Evolutionary conservation across 2,329 filamentous ascomycete species (phyloP), one percentile per base, ranked within the genome.

Genomic region (Karstenula rhodostoma): DNA sequence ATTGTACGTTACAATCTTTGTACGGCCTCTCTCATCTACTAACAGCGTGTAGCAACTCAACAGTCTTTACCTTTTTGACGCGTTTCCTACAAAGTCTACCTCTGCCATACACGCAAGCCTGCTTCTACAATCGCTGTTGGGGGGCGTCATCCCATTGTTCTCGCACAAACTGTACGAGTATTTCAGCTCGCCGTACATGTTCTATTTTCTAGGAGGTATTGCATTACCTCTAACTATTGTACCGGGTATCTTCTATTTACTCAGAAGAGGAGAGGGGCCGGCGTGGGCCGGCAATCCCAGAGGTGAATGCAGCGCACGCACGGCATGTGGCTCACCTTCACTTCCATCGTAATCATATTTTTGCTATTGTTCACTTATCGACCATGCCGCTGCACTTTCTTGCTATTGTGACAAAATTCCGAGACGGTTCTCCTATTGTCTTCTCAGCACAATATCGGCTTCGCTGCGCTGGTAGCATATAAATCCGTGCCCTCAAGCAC

Each of bases 191-290:
- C 68, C 79, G 17, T 64, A 53, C 48, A 51, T 54, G 40, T 67
- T 58, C 32, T 56, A 55, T 7, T 79, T 93, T 15, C 89, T 89
- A 0, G 90, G 87, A 0, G 92, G 92, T 76, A 78, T 93, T 3
- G 85, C 89, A 0, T 74, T 92, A 3, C 82, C 81, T 6, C 91
- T 90, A 74, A 79, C 90, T 29, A 89, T 90, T 0, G 88, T 90
- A 68, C 90, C 90, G 0, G 88, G 89, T 70, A 70, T 92, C 6
- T 90, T 93, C 73, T 90, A 89, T 78, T 85, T 83, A 65, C 91
- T 90, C 71, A 90, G 90, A 27, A 77, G 74, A 10, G 19, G 35
- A 23, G 17, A 19, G 12, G 5, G n/a, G 17, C 50, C 32, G 15
- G 37, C 17, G 17, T 29, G 19, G 15, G 3, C 9, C 3, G 9